Percentiles rank a stretch among this genome's conserved stretches.
These are phyloP conservation scores for Xylaria sp. DNA, from an alignment of 2,329 filamentous ascomycete genomes.

Conservation along the genomic window DNA sequence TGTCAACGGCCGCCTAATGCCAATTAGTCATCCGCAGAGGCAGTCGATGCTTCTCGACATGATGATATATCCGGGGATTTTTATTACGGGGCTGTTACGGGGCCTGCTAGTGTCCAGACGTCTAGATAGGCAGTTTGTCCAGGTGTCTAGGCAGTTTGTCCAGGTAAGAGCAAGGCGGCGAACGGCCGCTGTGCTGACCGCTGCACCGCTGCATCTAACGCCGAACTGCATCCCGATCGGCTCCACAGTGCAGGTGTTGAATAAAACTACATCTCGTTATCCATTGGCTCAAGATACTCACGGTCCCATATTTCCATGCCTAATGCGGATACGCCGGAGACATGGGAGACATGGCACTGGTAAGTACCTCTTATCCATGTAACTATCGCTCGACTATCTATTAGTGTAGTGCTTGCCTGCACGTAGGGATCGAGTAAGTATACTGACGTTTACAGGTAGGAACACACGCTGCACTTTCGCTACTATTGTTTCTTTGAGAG, in stretches of 20 bases:
- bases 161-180: constrained; percentile 15
- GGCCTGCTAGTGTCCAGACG: not conserved
- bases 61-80: constrained; percentile 33
- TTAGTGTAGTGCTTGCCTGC: too few relatives aligned
- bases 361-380: too few relatives aligned
- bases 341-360: not conserved
- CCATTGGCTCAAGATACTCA: not conserved
- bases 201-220: constrained; percentile 4
- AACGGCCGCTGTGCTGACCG: not conserved
- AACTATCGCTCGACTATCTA: too few relatives aligned
- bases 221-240: constrained; percentile 13
- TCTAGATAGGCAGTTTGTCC: too few relatives aligned
- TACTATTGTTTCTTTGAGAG: not conserved
- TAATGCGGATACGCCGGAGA: not conserved
- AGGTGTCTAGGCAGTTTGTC: not conserved
- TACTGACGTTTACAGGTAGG: too few relatives aligned
- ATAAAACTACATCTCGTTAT: not conserved
- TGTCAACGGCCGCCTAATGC: constrained; percentile 16
- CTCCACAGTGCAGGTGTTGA: not conserved
- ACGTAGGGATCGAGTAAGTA: too few relatives aligned
- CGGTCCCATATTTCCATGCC: not conserved
- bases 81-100: constrained; percentile 14
- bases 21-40: constrained; percentile 35
- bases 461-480: too few relatives aligned
- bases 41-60: constrained; percentile 26